These are phyloP conservation scores for Chaetomiaceae sp. DNA, from an alignment of 2,329 filamentous ascomycete genomes.

Conservation along the genomic window DNA sequence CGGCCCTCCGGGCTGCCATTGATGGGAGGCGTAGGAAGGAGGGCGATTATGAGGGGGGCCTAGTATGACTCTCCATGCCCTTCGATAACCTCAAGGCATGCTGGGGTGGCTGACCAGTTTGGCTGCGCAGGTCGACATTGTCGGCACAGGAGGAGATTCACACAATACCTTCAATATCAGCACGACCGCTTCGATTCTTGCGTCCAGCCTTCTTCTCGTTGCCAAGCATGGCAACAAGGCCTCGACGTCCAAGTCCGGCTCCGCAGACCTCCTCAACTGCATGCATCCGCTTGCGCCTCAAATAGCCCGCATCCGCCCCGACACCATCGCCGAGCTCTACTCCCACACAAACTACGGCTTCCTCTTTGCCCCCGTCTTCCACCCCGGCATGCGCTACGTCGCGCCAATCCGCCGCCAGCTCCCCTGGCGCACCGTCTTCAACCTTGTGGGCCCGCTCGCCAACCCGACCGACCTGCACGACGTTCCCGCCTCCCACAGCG, in stretches of 20 bases:
- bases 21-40: slow-evolving; percentile 55
- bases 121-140: slow-evolving; percentile 67
- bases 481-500: slow-evolving; percentile 16
- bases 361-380: slow-evolving; percentile 91
- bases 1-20: slow-evolving; percentile 56
- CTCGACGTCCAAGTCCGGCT: slow-evolving; percentile 91
- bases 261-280: slow-evolving; percentile 79
- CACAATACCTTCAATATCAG: slow-evolving; percentile 99
- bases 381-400: slow-evolving; percentile 88
- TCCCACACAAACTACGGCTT: slow-evolving; percentile 83
- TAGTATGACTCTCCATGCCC: slow-evolving; percentile 54
- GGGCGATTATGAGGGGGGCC: slow-evolving; percentile 72
- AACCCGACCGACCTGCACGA: slow-evolving; percentile 71
- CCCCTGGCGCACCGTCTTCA: slow-evolving; percentile 95
- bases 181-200: slow-evolving; percentile 87
- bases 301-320: slow-evolving; percentile 66
- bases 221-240: slow-evolving; percentile 96
- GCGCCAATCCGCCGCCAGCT: slow-evolving; percentile 80
- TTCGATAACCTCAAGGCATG: neutral
- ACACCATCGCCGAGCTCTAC: slow-evolving; percentile 68
- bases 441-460: slow-evolving; percentile 84
- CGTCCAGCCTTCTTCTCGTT: slow-evolving; percentile 75
- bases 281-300: slow-evolving; percentile 67
- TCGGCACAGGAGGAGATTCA: slow-evolving; percentile 91
- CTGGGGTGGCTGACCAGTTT: slow-evolving; percentile 11